A percentile compares a stretch with the other conserved stretches of the same genome.
Conservation (phyloP, 352 stramenopile species). For the Paralagenidium karlingii region DNA sequence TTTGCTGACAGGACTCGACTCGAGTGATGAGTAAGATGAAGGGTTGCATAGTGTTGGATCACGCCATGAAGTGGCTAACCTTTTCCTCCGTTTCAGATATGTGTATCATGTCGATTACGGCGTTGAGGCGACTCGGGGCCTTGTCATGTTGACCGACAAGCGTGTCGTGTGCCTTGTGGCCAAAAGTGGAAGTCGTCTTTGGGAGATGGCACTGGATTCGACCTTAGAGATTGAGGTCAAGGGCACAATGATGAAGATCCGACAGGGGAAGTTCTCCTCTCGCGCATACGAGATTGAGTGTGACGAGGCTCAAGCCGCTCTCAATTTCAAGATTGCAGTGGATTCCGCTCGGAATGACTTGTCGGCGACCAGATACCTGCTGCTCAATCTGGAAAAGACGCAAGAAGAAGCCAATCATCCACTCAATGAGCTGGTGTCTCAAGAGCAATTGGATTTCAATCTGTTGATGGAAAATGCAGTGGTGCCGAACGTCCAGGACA, state of each 20-base stretch:
- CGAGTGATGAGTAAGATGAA: constrained; percentile 75
- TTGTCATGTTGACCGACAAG: constrained; percentile 76
- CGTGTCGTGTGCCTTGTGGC: constrained; percentile 63
- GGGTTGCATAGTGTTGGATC: too few relatives aligned
- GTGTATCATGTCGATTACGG: constrained; percentile 77
- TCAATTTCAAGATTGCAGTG: constrained; percentile 69
- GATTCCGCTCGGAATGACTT: constrained; percentile 63
- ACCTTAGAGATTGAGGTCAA: constrained; percentile 41
- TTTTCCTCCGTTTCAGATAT: constrained; percentile 22
- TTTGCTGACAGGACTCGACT: constrained; percentile 57
- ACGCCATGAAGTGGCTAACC: constrained; percentile 3
- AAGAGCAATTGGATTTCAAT: constrained; percentile 38
- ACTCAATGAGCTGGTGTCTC: constrained; percentile 4
- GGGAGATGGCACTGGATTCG: constrained; percentile 74
- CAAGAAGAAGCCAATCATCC: constrained; percentile 44
- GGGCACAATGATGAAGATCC: constrained; percentile 28
- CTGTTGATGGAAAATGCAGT: constrained; percentile 75
- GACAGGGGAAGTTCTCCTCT: constrained; percentile 23
- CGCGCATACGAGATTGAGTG: constrained; percentile 64
- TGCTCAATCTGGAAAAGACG: constrained; percentile 75
- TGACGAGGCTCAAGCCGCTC: constrained; percentile 34
- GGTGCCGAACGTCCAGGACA: constrained; percentile 72
- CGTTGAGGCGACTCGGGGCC: constrained; percentile 37
- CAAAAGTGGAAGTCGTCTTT: constrained; percentile 62
- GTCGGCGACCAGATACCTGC: constrained; percentile 56